A percentile compares a stretch with the other conserved stretches of the same genome.
Evolutionary conservation across 108 stramenopile species (phyloP).

Genomic region (Conticribra weissflogii): DNA sequence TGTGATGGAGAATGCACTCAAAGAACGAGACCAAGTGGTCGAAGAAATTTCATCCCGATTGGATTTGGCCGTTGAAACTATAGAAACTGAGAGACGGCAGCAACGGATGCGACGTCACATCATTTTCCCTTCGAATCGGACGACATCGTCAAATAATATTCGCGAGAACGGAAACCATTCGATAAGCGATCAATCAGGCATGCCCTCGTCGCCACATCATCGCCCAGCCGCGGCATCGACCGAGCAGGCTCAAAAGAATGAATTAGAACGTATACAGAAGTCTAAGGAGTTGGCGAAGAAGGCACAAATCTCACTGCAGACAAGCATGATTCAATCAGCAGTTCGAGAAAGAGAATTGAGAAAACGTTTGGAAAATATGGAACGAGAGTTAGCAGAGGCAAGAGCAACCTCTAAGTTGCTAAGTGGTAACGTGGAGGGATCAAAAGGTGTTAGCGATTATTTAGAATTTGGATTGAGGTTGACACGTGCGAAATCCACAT

Average conservation of each 20-base stretch:
- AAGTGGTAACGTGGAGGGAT: not conserved
- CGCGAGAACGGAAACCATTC: too few species aligned
- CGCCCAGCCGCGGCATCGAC: not conserved
- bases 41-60: conserved; percentile 52
- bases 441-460: not conserved
- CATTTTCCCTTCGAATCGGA: conserved; percentile 51
- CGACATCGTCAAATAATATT: conserved; percentile 6
- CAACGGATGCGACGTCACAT: conserved; percentile 60
- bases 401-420: too few species aligned
- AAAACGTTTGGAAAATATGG: conserved; percentile 62
- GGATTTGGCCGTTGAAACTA: conserved; percentile 43
- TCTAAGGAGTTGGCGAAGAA: conserved; percentile 19
- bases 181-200: not conserved
- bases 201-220: conserved; percentile 26
- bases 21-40: conserved; percentile 52
- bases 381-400: conserved; percentile 64
- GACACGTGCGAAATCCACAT: conserved; percentile 3
- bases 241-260: not conserved
- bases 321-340: conserved; percentile 33
- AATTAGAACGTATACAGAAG: conserved; percentile 18
- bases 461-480: not conserved
- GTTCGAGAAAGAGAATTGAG: conserved; percentile 51
- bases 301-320: conserved; percentile 23
- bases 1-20: conserved; percentile 35
- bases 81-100: conserved; percentile 49